A percentile compares a stretch with the other conserved stretches of the same genome.
phyloP scores from a whole-genome alignment of 768 basidiomycete species.

The Boletus huronensis region DNA sequence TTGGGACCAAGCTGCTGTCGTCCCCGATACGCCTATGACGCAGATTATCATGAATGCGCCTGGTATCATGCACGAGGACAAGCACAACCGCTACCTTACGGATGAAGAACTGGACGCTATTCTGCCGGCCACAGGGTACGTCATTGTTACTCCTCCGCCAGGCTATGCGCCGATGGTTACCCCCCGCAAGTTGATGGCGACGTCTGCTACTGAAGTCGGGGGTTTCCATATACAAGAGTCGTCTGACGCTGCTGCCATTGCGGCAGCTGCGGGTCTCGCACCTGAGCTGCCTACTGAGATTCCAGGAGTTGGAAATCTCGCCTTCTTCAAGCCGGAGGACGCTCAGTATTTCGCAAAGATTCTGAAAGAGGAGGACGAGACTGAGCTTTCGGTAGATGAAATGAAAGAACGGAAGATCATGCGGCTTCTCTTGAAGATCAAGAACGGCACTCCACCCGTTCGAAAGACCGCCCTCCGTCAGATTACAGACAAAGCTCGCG shows the following conservation, averaged over 20 bases:
- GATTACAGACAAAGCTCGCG: conserved; percentile 98
- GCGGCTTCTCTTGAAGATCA: conserved; percentile 96
- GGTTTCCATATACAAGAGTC: conserved; percentile 98
- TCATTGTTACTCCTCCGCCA: conserved; percentile 88
- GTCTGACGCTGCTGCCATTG: conserved; percentile 82
- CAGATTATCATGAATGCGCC: conserved; percentile 89
- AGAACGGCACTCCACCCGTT: conserved; percentile 98
- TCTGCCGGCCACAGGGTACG: conserved; percentile 83
- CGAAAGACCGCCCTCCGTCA: conserved; percentile 96
- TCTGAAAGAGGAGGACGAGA: conserved; percentile 92
- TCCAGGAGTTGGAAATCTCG: conserved; percentile 93
- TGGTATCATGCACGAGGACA: conserved; percentile 82
- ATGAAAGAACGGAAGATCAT: conserved; percentile 99
- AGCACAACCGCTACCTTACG: conserved; percentile 91
- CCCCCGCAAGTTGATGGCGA: conserved; percentile 60
- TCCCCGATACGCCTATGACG: conserved; percentile 65
- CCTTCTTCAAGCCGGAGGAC: conserved; percentile 98
- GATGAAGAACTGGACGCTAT: conserved; percentile 95
- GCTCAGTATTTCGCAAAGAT: conserved; percentile 98
- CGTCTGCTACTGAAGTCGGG: conserved; percentile 53
- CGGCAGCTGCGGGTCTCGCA: conserved; percentile 88
- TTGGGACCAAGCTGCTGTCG: conserved; percentile 93
- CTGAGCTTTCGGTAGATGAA: conserved; percentile 88
- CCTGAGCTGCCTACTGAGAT: conserved; percentile 96
- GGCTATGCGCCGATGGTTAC: conserved; percentile 82